Base-by-base conservation (phyloP, 495 filamentous ascomycete genomes). In the Durotheca rogersii region DNA sequence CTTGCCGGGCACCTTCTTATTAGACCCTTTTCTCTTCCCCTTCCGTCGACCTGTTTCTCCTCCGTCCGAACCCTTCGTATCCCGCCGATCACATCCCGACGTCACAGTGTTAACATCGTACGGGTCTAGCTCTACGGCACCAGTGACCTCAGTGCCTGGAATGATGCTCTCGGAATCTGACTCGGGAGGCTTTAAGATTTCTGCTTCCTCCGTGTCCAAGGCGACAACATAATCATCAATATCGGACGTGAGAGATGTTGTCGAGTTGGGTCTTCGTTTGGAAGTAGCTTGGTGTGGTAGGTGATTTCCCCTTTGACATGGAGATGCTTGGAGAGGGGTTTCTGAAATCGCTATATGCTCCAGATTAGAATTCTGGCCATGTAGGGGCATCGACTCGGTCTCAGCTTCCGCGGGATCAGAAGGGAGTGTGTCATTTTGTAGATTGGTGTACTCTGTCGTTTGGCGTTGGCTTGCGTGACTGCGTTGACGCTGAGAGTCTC, bases 311-410 rank as follows among this genome's bases (percentile, higher is more conserved):
- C 9, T 27, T 27, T 27, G 23, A 27, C 23, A 2, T 15, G 37
- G 36, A 0, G 49, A 41, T 34, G 6, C 4, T 23, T 39, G 14
- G 9, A 18, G 12, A 21, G 48, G 33, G 2, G 46, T 50, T 34
- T 47, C 40, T 7, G 23, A 34, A 11, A 41, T 15, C n/a, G 52
- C 33, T 44, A 58, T 45, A 6, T 53, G 48, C 18, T 58, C 17
- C 0, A 34, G 19, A 16, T 18, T 9, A 17, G 45, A 36, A 30
- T 45, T 12, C 25, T n/a, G 9, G 6, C 16, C 4, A 38, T 59
- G 44, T 11, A 36, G 50, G 23, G 56, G 56, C 6, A 54, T 59
- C 21, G 56, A 50, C 14, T 50, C 50, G 9, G 50, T 59, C 39
- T 59, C 56, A 1, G 41, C 41, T 47, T 47, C 45, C 21, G 56